Conservation (phyloP, 148 eudicot species). For the Diospyros lotus region DNA sequence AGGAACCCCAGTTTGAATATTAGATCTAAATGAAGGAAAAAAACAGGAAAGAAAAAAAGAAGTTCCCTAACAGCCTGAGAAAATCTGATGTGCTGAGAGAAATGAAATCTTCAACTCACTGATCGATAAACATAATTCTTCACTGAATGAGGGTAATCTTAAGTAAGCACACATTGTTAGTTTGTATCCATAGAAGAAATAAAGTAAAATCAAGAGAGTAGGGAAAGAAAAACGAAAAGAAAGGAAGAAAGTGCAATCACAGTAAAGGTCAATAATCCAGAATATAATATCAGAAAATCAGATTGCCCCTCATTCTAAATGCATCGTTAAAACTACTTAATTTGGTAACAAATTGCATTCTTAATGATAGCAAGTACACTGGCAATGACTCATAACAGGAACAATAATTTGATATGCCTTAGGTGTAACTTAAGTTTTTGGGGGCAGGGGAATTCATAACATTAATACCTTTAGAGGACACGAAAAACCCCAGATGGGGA, state of each 20-base stretch:
- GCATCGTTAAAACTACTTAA: neutral
- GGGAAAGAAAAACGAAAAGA: no score
- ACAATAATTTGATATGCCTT: neutral
- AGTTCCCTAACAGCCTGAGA: no score
- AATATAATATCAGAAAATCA: neutral
- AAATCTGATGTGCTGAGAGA: neutral
- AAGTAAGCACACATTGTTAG: neutral
- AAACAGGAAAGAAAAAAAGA: no score
- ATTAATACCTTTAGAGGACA: no score
- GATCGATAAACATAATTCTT: neutral
- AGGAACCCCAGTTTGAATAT: no score
- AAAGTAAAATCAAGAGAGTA: no score
- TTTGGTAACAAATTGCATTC: slow-evolving; percentile 4
- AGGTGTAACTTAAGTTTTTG: no score
- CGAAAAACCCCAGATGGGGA: no score
- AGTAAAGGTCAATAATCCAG: neutral
- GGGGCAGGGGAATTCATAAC: no score
- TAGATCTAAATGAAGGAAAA: no score
- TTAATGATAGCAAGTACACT: neutral
- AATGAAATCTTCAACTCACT: neutral
- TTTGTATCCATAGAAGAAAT: neutral
- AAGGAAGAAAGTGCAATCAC: neutral
- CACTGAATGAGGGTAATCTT: neutral
- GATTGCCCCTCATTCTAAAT: neutral
- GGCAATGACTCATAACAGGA: neutral